Evolutionary conservation across 345 rosid species (phyloP), one percentile per base, ranked within the genome.

Genomic region (Arabidopsis arenosa): DNA sequence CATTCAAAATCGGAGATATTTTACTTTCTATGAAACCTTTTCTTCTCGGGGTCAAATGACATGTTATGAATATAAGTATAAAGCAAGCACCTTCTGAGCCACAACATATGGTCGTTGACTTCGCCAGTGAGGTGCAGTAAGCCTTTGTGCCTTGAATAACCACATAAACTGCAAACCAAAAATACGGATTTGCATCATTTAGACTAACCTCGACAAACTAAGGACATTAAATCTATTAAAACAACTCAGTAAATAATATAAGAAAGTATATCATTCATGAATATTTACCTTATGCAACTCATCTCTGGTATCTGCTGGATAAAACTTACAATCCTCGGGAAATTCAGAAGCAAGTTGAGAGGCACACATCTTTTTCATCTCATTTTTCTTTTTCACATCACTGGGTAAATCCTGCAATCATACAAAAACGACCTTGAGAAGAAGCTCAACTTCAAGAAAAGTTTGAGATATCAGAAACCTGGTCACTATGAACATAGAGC

Each of bases 321-420:
- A 89, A 81, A 90, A 92, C 81, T 85, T 90, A 64, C 97, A 90
- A 70, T 94, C 97, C 80, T 88, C 90, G 13, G 96, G 96, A 78
- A 94, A 90, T 75, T 90, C 93, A 66, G 92, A 49, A 57, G 88
- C 81, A 79, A 94, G 90, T 69, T 80, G 71, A 69, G 90, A 85
- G 66, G 78, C 77, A 75, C 90, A 90, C 49, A 83, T 77, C 88
- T 92, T 90, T 84, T 92, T 90, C 21, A 73, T 70, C 37, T 89
- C 89, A 75, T 87, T 86, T 78, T 82, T 86, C 74, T 82, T 86
- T 82, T 90, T 90, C 67, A 76, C 63, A 10, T 89, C 96, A 41
- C 72, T 58, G 11, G 98, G 97, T 57, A 94, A 81, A 78, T 88
- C 98, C 96, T 92, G 71, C 52, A 62, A 49, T 68, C 40, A 73